Conservation (phyloP, 1,284 basidiomycete species). For the Stygiomarasmius scandens region DNA sequence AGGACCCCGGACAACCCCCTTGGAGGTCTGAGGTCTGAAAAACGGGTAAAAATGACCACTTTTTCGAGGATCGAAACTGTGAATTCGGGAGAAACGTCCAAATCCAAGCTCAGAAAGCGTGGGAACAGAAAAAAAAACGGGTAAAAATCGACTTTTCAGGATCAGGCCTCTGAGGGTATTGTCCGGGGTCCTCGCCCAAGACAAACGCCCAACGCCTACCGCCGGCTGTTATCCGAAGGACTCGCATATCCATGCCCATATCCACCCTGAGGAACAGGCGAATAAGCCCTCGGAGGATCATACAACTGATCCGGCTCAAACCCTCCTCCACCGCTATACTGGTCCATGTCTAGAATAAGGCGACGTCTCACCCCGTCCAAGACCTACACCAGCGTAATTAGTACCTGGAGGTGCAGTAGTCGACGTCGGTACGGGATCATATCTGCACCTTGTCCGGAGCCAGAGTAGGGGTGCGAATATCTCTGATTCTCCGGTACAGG, state of each 20-base stretch:
- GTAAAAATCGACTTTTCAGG: no score
- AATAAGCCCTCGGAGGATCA: conserved; percentile 5
- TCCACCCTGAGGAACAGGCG: neutral
- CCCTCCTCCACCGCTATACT: no score
- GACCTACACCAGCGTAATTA: neutral
- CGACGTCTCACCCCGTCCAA: neutral
- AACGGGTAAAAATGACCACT: no score
- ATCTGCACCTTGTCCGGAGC: conserved; percentile 5
- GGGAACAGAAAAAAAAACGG: no score
- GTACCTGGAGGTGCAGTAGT: neutral
- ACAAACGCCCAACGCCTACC: no score
- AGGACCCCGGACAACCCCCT: no score
- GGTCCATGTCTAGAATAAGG: neutral
- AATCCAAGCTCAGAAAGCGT: no score
- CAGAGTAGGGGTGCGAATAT: neutral
- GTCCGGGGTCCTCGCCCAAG: no score
- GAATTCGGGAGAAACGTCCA: no score
- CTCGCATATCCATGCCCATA: neutral
- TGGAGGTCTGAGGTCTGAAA: no score
- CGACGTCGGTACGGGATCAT: neutral
- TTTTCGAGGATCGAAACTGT: no score
- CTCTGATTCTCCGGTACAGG: neutral
- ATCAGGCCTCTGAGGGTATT: no score
- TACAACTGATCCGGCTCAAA: conserved; percentile 10
- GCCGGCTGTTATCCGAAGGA: neutral